Base-by-base conservation (phyloP, 495 filamentous ascomycete species). In the Aspergillus nidulans region DNA sequence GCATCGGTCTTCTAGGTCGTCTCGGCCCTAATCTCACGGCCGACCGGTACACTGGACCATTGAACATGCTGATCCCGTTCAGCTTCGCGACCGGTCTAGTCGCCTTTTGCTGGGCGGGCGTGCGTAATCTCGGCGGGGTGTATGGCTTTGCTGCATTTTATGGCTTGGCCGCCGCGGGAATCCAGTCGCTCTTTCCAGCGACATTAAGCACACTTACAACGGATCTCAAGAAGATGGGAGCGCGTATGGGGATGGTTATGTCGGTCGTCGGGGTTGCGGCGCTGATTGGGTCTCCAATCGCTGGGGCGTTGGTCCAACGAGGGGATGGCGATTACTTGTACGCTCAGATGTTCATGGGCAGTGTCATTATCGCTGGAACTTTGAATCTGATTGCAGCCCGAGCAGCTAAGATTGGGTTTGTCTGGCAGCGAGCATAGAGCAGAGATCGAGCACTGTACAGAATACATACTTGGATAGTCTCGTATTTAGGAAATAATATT, bases 161-260 rank as follows among this genome's bases (percentile, higher is more conserved):
- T 65, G 81, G 90, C 18, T 68, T 86, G 28, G 76, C 74, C 9
- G 83, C 77, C 0, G 85, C 84, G 0, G 83, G 80, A 1, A 81
- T 95, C 49, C 87, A 91, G 71, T 82, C 81, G 6, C 69, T 92
- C 45, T 81, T 85, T 68, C 74, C 85, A 25, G 69, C 77, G 64
- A 76, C 83, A 56, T 56, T 87, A 56, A 80, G 81, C 16, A 80
- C 83, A 9, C 77, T 90, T 19, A 80, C 76, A 0, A 80, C 77
- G 2, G 85, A 94, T 60, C 55, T 85, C 61, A 77, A 79, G 24
- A 90, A 88, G 66, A 75, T 78, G 19, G 87, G 90, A 0, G 80
- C 84, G 49, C 76, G 88, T 13, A 85, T 90, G 77, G 91, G 89
- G 6, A 91, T 94, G 87, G 78, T 85, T 23, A 86, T 94, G 54